Evolutionary conservation across 1,284 basidiomycete species (phyloP).

Genomic region (Ustilago shanxiensis): DNA sequence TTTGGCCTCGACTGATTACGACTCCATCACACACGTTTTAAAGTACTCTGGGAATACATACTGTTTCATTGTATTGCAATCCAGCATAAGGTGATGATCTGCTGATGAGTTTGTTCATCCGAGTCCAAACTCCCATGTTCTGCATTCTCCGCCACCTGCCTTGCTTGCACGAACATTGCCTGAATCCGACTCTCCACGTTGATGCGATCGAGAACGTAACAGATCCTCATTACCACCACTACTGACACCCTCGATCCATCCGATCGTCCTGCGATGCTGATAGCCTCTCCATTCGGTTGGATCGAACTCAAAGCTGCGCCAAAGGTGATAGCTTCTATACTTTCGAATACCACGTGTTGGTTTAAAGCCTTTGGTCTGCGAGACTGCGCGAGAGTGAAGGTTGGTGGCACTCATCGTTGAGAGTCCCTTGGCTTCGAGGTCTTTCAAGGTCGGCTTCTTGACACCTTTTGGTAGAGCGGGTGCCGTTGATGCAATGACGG

Average conservation of each 20-base stretch:
- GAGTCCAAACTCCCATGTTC: conserved; percentile 66
- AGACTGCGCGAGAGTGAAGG: conserved; percentile 27
- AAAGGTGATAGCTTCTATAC: conserved; percentile 75
- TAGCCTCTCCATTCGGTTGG: conserved; percentile 83
- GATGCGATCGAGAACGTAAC: conserved; percentile 26
- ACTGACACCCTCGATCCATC: conserved; percentile 72
- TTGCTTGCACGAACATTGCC: conserved; percentile 35
- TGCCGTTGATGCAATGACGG: conserved; percentile 72
- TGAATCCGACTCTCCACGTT: neutral
- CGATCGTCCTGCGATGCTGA: conserved; percentile 90
- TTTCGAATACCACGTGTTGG: conserved; percentile 74
- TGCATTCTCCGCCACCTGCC: conserved; percentile 59
- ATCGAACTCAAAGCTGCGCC: conserved; percentile 86
- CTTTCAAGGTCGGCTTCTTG: conserved; percentile 46
- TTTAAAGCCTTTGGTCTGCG: conserved; percentile 37
- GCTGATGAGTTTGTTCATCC: conserved; percentile 4
- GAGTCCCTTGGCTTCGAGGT: conserved; percentile 34
- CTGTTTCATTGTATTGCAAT: neutral
- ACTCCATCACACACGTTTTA: neutral
- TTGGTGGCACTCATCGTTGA: conserved; percentile 37
- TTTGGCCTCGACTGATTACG: conserved; percentile 50
- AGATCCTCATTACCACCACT: conserved; percentile 61
- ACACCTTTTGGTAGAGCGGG: conserved; percentile 57
- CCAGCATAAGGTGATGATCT: neutral
- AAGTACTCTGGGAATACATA: neutral